Base-by-base conservation (phyloP, 768 basidiomycete species). In the Candolleomyces efflorescens region DNA sequence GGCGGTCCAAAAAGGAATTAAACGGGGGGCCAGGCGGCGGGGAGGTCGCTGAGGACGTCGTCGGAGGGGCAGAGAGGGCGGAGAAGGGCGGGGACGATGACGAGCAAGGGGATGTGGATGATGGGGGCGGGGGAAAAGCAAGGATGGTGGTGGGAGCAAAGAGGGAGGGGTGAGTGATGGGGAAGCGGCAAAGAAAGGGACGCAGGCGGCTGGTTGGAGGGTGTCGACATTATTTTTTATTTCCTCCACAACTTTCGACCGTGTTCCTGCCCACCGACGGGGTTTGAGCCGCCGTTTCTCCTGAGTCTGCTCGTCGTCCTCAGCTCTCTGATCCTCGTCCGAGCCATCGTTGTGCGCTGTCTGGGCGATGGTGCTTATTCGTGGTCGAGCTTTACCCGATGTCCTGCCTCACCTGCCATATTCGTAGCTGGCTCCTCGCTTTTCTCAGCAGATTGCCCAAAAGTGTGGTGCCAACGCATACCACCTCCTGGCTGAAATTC, bases 131-230 rank as follows among this genome's bases (percentile, higher is more conserved):
- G 68, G 70, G 70, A 71, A 68, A 65, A 68, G 65, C 66, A 71
- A 68, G 69, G 72, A 69, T 61, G 67, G 69, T 67, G 72, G 73
- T 73, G 71, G 75, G 73, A 72, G 73, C 70, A 71, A 71, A 73
- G 75, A 75, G 72, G 67, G 67, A 53, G 71, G 60, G 65, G 69
- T 63, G 64, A 70, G 68, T 77, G 77, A 77, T 75, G 80, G 76
- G 77, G 78, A 76, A 76, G 73, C 75, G 76, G 78, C 73, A 81
- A 80, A 78, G 77, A 77, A 81, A 80, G 75, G 78, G 79, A 79
- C 43, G 44, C 81, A 79, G 77, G 81, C 82, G 81, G 81, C 80
- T 80, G 78, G 77, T 68, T 75, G 78, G 79, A 78, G 75, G 74
- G 77, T 76, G 65, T 73, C 67, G 63, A 65, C 61, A 58, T 51